Conservation (phyloP, 1,284 basidiomycete genomes). For the Rhodotorula sp. region DNA sequence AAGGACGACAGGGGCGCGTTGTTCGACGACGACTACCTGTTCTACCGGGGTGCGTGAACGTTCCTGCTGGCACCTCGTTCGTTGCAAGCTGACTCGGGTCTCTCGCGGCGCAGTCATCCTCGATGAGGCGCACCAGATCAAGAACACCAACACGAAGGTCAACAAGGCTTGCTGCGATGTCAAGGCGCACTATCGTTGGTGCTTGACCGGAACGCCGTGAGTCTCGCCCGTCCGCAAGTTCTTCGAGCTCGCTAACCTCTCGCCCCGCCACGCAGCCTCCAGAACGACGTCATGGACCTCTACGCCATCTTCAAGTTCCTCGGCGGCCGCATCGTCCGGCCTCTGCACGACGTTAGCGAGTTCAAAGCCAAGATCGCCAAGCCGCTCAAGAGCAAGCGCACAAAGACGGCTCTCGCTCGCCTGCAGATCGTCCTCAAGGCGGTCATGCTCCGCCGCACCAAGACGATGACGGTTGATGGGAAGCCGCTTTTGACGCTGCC, state of each 20-base stretch:
- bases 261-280: constrained; percentile 44
- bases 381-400: constrained; percentile 40
- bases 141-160: constrained; percentile 77
- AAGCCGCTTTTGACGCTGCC: constrained; percentile 84
- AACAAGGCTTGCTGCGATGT: constrained; percentile 73
- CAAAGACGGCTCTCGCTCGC: constrained; percentile 28
- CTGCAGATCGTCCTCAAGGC: constrained; percentile 72
- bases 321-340: constrained; percentile 60
- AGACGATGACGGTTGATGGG: constrained; percentile 73
- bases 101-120: constrained; percentile 9
- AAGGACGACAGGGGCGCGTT: constrained; percentile 59
- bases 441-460: constrained; percentile 87
- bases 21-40: constrained; percentile 58
- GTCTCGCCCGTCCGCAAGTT: neutral
- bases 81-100: too few relatives aligned
- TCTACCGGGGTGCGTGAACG: constrained; percentile 30
- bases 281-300: constrained; percentile 87
- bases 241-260: neutral
- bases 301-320: constrained; percentile 88
- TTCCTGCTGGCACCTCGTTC: neutral
- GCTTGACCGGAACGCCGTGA: constrained; percentile 50
- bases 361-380: constrained; percentile 57
- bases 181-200: constrained; percentile 66
- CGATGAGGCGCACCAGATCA: constrained; percentile 97
- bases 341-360: constrained; percentile 68